These are phyloP conservation scores for Colletotrichum sp. DNA, from an alignment of 2,329 filamentous ascomycete genomes.

Conservation along the genomic window DNA sequence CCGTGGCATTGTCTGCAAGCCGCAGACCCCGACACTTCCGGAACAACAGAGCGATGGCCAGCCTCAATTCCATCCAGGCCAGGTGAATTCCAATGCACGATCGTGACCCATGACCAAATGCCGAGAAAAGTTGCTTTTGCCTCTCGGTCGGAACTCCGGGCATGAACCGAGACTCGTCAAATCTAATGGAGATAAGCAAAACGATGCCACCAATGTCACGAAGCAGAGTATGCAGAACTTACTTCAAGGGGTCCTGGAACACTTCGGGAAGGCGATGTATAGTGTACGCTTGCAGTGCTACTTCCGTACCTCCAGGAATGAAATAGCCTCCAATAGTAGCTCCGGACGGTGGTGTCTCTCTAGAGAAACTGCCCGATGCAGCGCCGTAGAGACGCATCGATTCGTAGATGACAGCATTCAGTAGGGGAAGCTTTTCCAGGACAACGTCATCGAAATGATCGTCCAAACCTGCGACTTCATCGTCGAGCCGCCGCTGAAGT, in stretches of 20 bases:
- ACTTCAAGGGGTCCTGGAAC: constrained; percentile 42
- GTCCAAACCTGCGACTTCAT: constrained; percentile 31
- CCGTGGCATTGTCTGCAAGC: constrained; percentile 34
- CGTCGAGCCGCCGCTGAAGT: constrained; percentile 34
- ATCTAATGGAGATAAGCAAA: background rate
- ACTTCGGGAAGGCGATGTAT: constrained; percentile 47
- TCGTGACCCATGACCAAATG: constrained; percentile 54
- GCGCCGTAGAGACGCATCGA: constrained; percentile 47
- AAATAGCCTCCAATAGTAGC: constrained; percentile 39
- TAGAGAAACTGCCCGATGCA: constrained; percentile 41
- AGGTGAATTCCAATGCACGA: constrained; percentile 62
- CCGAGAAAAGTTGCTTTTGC: constrained; percentile 54
- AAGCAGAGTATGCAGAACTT: background rate
- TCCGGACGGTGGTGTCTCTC: constrained; percentile 43
- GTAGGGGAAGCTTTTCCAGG: constrained; percentile 39
- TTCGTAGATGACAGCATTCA: constrained; percentile 50
- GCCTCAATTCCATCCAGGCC: constrained; percentile 59
- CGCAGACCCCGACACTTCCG: constrained; percentile 43
- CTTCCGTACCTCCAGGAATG: constrained; percentile 42
- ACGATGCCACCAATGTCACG: background rate
- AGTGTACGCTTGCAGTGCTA: constrained; percentile 49
- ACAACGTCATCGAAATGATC: constrained; percentile 30
- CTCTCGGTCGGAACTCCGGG: constrained; percentile 20
- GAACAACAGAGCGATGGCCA: constrained; percentile 57
- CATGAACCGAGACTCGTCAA: background rate